Evolutionary conservation across 495 filamentous ascomycete genomes (phyloP).

Genomic region (Aspergillus coremiiformis): DNA sequence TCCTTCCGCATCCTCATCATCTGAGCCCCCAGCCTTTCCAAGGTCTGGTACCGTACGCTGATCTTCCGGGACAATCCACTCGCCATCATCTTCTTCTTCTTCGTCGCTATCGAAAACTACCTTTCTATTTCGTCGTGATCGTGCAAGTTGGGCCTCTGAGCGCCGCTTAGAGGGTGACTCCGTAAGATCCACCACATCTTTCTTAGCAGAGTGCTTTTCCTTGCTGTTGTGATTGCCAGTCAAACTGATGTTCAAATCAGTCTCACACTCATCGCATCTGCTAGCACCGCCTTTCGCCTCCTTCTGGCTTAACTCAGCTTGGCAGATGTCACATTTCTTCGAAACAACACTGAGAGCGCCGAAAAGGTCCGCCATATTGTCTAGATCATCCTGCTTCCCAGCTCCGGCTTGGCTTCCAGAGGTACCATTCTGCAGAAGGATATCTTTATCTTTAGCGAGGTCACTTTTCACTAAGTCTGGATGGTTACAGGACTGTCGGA

Average conservation of each 20-base stretch:
- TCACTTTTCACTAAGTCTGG: conserved; percentile 77
- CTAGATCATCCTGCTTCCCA: conserved; percentile 54
- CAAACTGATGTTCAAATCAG: conserved; percentile 50
- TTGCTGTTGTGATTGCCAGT: conserved; percentile 26
- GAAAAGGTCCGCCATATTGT: conserved; percentile 78
- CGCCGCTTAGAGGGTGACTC: conserved; percentile 17
- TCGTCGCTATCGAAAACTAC: conserved; percentile 59
- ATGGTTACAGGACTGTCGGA: conserved; percentile 93
- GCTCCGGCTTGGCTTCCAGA: conserved; percentile 40
- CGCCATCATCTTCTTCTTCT: conserved; percentile 62
- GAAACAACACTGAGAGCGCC: conserved; percentile 72
- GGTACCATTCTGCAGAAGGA: conserved; percentile 54
- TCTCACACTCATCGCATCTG: conserved; percentile 66
- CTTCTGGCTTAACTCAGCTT: conserved; percentile 54
- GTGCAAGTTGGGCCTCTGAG: conserved; percentile 21
- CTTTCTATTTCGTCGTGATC: conserved; percentile 44
- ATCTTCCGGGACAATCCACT: conserved; percentile 66
- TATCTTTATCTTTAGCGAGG: conserved; percentile 79
- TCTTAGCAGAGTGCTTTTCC: conserved; percentile 36
- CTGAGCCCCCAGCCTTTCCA: conserved; percentile 70
- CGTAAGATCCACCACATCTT: conserved; percentile 9
- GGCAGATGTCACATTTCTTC: conserved; percentile 86
- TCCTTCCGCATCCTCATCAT: conserved; percentile 81
- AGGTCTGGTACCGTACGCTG: conserved; percentile 50
- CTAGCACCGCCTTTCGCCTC: conserved; percentile 52